phyloP scores from a whole-genome alignment of 345 rosid species.

The Moricandia arvensis region DNA sequence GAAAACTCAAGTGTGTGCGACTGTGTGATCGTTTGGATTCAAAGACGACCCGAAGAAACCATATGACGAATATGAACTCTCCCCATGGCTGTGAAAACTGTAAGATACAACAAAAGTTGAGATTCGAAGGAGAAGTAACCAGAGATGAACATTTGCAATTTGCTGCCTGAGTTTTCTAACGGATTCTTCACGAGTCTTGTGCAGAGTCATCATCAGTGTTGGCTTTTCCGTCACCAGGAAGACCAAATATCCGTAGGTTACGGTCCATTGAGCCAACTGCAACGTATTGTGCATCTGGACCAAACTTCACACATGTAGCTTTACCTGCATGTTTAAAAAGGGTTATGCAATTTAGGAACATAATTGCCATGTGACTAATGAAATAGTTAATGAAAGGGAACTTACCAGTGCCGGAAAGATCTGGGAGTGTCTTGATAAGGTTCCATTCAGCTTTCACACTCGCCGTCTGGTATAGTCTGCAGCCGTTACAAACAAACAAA shows the following conservation, averaged over 20 bases:
- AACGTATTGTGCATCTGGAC: constrained; percentile 72
- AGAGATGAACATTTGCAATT: not conserved
- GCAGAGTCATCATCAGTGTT: constrained; percentile 24
- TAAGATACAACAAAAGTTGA: constrained; percentile 17
- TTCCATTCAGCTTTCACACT: constrained; percentile 96
- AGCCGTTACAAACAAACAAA: constrained; percentile 9
- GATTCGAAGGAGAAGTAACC: not conserved
- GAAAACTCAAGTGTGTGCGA: not conserved
- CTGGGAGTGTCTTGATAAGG: constrained; percentile 79
- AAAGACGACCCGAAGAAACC: not conserved
- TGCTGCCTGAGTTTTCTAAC: not conserved
- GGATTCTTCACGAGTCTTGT: constrained; percentile 42
- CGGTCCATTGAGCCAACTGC: constrained; percentile 96
- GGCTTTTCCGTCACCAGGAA: constrained; percentile 52
- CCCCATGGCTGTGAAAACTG: constrained; percentile 8
- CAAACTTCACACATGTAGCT: constrained; percentile 72
- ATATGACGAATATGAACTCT: not conserved
- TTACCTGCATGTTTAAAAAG: constrained; percentile 48
- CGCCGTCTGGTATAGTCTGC: constrained; percentile 84
- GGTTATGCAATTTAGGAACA: constrained; percentile 1
- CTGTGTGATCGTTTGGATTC: constrained; percentile 1
- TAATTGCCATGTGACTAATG: not conserved
- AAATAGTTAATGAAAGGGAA: not conserved
- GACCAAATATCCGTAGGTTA: constrained; percentile 77
- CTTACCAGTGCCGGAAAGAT: constrained; percentile 92